Evolutionary conservation across 2,329 filamentous ascomycete genomes (phyloP), one percentile per base, ranked within the genome.

Genomic region (Pseudocercospora fuligena): DNA sequence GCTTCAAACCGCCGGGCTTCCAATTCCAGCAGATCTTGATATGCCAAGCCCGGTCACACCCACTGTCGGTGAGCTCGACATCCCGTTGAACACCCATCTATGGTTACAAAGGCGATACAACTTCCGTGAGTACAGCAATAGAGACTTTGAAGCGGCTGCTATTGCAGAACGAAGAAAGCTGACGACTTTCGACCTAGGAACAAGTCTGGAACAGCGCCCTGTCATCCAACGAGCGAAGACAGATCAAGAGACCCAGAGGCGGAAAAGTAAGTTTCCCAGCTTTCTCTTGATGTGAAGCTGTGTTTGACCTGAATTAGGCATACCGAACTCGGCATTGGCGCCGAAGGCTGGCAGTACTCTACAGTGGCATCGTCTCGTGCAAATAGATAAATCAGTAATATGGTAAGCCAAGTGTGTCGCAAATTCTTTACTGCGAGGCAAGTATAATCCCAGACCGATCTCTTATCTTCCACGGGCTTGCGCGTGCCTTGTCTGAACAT

Each of bases 101-200:
- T 60, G 57, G 57, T 14, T 60, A 4, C 33, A 60, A n/a, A 46
- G n/a, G 33, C 25, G 33, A 43, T 60, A 46, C 21, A 43, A 46
- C 57, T 60, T 60, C 19, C 57, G 57, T 43, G 57, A 60, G 57
- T 60, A 43, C 57, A 46, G 40, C 33, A 46, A 46, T 19, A n/a
- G 57, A 43, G 57, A 60, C 33, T 60, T 60, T 12, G 57, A 46
- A 21, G 57, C 57, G 5, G 57, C 33, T 12, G 57, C 57, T 14
- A 3, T 16, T 19, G 31, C 57, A 25, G 31, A 40, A 33, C 1
- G 33, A 5, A 60, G 33, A 5, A 40, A 21, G 31, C 57, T 60
- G 7, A 46, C 19, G 21, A 60, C 11, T 11, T 12, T 49, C 46
- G 14, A 49, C 25, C 5, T 49, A 49, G 46, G 6, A 23, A 29